These are phyloP conservation scores for Iris pallida DNA, from an alignment of 116 monocot species.

Conservation along the genomic window DNA sequence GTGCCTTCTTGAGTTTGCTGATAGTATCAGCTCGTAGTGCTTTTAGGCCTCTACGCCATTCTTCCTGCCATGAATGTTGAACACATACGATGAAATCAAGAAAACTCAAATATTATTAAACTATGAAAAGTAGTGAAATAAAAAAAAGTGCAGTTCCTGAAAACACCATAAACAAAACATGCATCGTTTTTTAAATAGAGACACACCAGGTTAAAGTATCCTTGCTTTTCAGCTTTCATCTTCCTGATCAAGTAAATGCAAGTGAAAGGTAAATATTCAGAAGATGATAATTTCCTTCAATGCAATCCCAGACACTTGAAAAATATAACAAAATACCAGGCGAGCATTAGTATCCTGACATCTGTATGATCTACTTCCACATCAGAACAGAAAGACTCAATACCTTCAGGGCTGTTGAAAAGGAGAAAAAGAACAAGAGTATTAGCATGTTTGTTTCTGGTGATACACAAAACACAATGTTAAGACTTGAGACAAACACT, in stretches of 20 bases:
- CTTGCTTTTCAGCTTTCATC: conserved; percentile 84
- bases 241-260: conserved; percentile 47
- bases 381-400: conserved; percentile 75
- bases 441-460: no score
- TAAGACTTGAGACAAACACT: no score
- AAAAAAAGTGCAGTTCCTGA: neutral
- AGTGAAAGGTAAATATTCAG: neutral
- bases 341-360: conserved; percentile 94
- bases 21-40: conserved; percentile 83
- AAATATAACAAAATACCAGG: conserved; percentile 65
- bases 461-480: no score
- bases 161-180: neutral
- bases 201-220: conserved; percentile 78
- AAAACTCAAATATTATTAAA: neutral
- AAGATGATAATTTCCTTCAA: neutral
- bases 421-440: neutral
- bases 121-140: neutral
- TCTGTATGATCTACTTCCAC: conserved; percentile 81
- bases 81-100: conserved; percentile 5
- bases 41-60: conserved; percentile 86
- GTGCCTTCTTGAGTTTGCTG: conserved; percentile 75
- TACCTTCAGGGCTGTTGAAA: conserved; percentile 79
- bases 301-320: neutral
- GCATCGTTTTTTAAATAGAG: neutral
- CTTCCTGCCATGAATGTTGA: conserved; percentile 58